Evolutionary conservation across 1,139 yeast genomes (phyloP).

Genomic region (Magnusiomyces sp.): DNA sequence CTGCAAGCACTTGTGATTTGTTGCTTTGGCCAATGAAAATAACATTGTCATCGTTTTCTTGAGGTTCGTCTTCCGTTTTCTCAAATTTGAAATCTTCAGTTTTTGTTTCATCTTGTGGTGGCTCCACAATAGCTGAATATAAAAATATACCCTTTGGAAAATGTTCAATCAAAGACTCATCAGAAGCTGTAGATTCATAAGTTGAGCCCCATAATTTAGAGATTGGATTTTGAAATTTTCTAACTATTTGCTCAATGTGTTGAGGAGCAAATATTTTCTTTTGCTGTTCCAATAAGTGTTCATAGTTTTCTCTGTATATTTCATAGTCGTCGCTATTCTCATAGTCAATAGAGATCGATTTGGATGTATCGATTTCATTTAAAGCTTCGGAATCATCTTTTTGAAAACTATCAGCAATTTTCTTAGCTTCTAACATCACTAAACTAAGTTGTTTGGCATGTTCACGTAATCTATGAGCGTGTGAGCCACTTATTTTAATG

Average conservation of each 20-base stretch:
- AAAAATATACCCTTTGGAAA: constrained; percentile 1
- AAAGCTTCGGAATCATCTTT: constrained; percentile 15
- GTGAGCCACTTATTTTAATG: constrained; percentile 41
- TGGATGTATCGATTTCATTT: constrained; percentile 8
- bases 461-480: constrained; percentile 50
- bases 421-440: constrained; percentile 34
- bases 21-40: constrained; percentile 9
- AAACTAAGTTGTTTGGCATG: constrained; percentile 51
- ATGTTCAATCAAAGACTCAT: constrained; percentile 2
- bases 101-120: background rate
- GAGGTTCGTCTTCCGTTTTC: background rate
- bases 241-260: background rate
- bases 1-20: constrained; percentile 2
- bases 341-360: constrained; percentile 20
- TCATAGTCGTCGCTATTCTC: constrained; percentile 13
- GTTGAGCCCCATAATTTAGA: background rate
- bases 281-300: constrained; percentile 9
- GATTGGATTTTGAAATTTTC: too few relatives aligned
- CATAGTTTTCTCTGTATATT: background rate
- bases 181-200: background rate
- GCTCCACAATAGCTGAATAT: background rate
- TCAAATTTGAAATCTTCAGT: background rate
- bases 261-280: constrained; percentile 13
- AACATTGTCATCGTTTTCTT: constrained; percentile 2
- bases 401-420: constrained; percentile 15